Base-by-base conservation (phyloP, 1,284 basidiomycete genomes). In the Irpex lacteus region DNA sequence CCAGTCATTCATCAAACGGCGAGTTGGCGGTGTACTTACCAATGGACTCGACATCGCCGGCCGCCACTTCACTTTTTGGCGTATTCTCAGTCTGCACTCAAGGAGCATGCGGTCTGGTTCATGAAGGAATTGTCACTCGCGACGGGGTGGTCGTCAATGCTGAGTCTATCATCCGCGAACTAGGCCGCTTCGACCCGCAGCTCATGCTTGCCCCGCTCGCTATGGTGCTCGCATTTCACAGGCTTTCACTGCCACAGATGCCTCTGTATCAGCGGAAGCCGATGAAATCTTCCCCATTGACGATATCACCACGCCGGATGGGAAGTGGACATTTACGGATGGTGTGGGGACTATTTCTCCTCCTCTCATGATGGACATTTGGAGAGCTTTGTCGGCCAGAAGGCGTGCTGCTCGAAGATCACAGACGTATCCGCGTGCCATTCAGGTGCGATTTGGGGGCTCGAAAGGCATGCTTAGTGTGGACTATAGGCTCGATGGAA, bases 201-300 rank as follows among this genome's bases (percentile, higher is more conserved):
- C 76, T 89, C 6, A 82, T 82, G n/a, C 75, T 58, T 89, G 86
- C 65, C 89, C 90, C 2, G 89, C 89, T 32, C 81, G 88, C 54
- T 91, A 88, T 73, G 89, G 84, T 3, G 90, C 90, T 6, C 79
- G 90, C 15, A 80, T 92, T 36, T 87, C 88, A 2, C 88, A 89
- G 70, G 88, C 87, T 0, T 91, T 92, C 71, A 91, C 89, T 0
- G 82, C 89, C 0, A 91, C 90, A 0, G 87, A 90, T 67, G 78
- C 82, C 2, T 82, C 85, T 0, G 77, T 88, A 13, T 70, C 78
- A 19, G 78, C 87, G 11, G 76, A 81, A 32, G 79, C 82, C 1
- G 84, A 86, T 54, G 82, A 89, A 67, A 79, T 91, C 7, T 61
- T 81, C 2, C 9, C 40, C 2, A 60, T 80, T 0, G 60, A 67